Evolutionary conservation across 2,329 filamentous ascomycete genomes (phyloP), one percentile per base, ranked within the genome.

Genomic region (Parastagonospora avenae): DNA sequence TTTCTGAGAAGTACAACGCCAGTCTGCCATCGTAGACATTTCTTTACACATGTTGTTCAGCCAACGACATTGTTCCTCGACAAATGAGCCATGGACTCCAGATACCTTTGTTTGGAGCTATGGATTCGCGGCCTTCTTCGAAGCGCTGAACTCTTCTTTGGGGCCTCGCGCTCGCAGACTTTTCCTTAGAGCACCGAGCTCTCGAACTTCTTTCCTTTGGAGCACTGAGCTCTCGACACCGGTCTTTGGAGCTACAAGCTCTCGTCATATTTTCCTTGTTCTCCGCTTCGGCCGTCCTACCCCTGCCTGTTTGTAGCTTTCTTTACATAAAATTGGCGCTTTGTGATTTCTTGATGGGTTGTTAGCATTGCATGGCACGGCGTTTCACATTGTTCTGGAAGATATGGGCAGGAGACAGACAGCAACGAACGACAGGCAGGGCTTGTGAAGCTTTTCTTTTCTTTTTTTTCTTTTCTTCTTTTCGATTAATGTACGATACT

Each of bases 1-100:
- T 74, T 41, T 62, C 60, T 9, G 48, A 56, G 2, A 60, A 62
- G 52, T 71, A 69, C 54, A 71, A 70, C 31, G 60, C 60, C 36
- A 62, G 57, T 4, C 49, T 66, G 19, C 63, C 62, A 33, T 55
- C 60, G 7, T 66, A 57, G 43, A 36, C 37, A 15, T 43, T n/a
- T 30, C 14, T 32, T 10, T 48, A 24, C 19, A 24, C 3, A 24
- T 24, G 19, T 24, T 24, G 19, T 24, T 24, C 19, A 24, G 19
- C 19, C 19, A 24, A 5, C 19, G 5, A 24, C 19, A 24, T 24
- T 24, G 19, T 24, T 24, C 3, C 19, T 24, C 19, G 19, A 24
- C 19, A 24, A 3, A 24, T 24, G 19, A 24, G 19, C 19, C 19
- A 24, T 24, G 19, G 19, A 5, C 19, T 24, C 19, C 3, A 3